phyloP scores from a whole-genome alignment of 257 asterid species.

The Solanum bulbocastanum region DNA sequence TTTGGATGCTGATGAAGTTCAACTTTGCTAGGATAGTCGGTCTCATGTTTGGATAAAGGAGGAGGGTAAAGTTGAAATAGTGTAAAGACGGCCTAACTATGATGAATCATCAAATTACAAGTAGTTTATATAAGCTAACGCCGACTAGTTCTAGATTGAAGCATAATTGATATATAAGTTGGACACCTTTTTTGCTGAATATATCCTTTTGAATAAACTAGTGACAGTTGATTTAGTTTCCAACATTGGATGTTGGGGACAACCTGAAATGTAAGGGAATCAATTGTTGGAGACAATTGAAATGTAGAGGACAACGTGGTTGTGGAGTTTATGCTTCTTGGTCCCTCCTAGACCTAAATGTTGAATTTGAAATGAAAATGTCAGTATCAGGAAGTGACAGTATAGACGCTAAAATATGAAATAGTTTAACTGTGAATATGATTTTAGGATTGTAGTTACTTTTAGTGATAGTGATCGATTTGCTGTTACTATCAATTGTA shows the following conservation, averaged over 20 bases:
- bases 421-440: neutral
- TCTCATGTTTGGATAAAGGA: neutral
- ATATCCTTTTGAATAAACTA: neutral
- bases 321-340: neutral
- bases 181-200: neutral
- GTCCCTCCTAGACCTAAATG: neutral
- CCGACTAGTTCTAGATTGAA: neutral
- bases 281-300: neutral
- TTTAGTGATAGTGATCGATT: neutral
- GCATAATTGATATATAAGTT: neutral
- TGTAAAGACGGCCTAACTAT: neutral
- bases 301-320: neutral
- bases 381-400: neutral
- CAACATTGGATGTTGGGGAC: neutral
- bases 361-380: neutral
- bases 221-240: neutral
- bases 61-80: neutral
- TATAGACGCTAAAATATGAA: neutral
- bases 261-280: neutral
- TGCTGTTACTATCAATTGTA: neutral
- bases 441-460: neutral
- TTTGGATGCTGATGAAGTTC: neutral
- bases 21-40: neutral
- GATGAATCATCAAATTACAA: neutral
- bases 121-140: neutral